Percentiles rank a stretch among this genome's conserved stretches.
phyloP scores from a whole-genome alignment of 2,329 filamentous ascomycete genomes.

The Proliferodiscus dingleyae region DNA sequence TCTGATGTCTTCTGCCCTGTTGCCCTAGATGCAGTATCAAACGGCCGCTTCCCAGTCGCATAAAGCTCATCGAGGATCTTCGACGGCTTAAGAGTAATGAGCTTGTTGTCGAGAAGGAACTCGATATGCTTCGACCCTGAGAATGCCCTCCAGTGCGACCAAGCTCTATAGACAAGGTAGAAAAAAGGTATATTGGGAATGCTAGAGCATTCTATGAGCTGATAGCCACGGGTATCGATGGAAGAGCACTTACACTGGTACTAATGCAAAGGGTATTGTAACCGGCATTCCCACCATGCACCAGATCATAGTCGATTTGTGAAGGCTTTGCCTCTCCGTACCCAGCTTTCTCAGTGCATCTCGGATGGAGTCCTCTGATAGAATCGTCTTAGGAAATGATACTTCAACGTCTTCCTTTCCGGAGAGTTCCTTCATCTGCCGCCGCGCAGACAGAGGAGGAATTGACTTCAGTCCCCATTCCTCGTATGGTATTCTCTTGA shows the following conservation, averaged over 20 bases:
- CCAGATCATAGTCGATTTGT: conserved; percentile 72
- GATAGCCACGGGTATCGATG: background rate
- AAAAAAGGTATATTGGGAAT: conserved; percentile 96
- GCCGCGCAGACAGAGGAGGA: conserved; percentile 68
- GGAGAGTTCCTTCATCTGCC: conserved; percentile 57
- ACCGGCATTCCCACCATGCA: conserved; percentile 80
- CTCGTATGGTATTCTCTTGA: conserved; percentile 87
- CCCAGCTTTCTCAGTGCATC: conserved; percentile 65
- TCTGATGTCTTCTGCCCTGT: conserved; percentile 7
- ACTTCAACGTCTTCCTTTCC: conserved; percentile 65
- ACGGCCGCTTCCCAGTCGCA: conserved; percentile 23
- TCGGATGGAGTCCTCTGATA: conserved; percentile 59
- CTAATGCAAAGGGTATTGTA: conserved; percentile 71
- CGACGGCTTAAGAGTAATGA: conserved; percentile 63
- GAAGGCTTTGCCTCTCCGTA: conserved; percentile 73
- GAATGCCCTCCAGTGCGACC: conserved; percentile 86
- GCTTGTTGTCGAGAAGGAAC: conserved; percentile 70
- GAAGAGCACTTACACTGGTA: conserved; percentile 67
- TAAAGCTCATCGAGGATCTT: conserved; percentile 72
- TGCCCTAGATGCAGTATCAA: conserved; percentile 3
- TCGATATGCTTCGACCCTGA: conserved; percentile 80
- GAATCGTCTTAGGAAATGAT: conserved; percentile 67
- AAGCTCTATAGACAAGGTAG: conserved; percentile 86
- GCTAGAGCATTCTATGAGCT: conserved; percentile 39
- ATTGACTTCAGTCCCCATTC: conserved; percentile 98